Evolutionary conservation across 2,329 filamentous ascomycete species (phyloP), one percentile per base, ranked within the genome.

Genomic region (Fusarium cyanostomum): DNA sequence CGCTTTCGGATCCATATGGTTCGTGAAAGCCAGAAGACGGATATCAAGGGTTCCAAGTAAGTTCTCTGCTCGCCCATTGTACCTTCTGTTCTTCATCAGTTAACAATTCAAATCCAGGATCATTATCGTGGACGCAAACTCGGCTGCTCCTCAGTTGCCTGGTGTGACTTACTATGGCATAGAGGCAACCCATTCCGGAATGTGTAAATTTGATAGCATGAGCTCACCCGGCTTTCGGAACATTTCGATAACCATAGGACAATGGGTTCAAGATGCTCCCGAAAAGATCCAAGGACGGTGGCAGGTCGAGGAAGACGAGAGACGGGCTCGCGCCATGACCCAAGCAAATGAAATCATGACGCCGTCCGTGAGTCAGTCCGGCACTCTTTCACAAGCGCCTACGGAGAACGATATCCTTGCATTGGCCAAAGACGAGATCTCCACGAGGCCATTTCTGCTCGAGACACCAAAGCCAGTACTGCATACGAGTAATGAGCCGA

Each of bases 1-100:
- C 82, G 87, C 2, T 92, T 91, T 71, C 84, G 86, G 64, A 87
- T 93, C 46, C 90, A 90, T 69, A 92, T 92, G 83, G 91, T 88
- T 33, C 89, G 92, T 52, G 91, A 94, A 71, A 89, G 88, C 41
- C 86, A 89, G 66, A 89, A 88, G 60, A 91, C 89, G 0, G 86
- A 92, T 62, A 69, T 92, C 31, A 89, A 85, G 66, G 86, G 86
- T 3, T 86, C 86, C 1, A 87, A 78, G 78, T 80, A 68, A 41
- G 78, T 69, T n/a, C 8, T 10, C 9, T n/a, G 9, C 21, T 10
- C 13, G 9, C 8, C 2, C 15, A 8, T 54, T 12, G 8, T 3
- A 2, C 18, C 24, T 15, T 24, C 16, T 33, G 10, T 43, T 31
- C 3, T n/a, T 18, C 11, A 3, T 4, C 6, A 13, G 27, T 63